Evolutionary conservation across 768 basidiomycete species (phyloP).

Genomic region (Baorangia bicolor): DNA sequence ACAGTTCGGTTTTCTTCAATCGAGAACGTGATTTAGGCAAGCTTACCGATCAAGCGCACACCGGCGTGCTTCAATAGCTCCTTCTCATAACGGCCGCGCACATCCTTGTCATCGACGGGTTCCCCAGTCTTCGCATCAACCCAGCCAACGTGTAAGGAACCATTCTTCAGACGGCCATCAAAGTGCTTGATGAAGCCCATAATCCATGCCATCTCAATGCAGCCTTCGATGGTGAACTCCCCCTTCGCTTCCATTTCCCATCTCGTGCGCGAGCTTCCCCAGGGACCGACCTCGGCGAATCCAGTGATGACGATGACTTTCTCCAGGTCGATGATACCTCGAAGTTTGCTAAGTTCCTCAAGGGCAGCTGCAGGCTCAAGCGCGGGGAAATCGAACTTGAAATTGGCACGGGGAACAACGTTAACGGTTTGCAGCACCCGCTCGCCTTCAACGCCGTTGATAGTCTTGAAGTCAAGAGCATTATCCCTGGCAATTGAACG

Average conservation of each 20-base stretch:
- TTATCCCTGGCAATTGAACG: slow-evolving; percentile 93
- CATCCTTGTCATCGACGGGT: slow-evolving; percentile 97
- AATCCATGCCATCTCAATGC: slow-evolving; percentile 99
- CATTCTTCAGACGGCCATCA: slow-evolving; percentile 93
- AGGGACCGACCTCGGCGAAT: slow-evolving; percentile 96
- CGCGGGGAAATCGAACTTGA: slow-evolving; percentile 91
- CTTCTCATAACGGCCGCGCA: slow-evolving; percentile 90
- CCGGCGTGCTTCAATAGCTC: slow-evolving; percentile 90
- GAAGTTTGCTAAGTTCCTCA: slow-evolving; percentile 72
- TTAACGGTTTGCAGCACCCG: slow-evolving; percentile 89
- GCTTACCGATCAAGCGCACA: slow-evolving; percentile 88
- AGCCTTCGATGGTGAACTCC: slow-evolving; percentile 96
- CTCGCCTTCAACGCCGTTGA: slow-evolving; percentile 90
- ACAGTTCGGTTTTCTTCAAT: slow-evolving; percentile 12
- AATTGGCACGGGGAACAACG: slow-evolving; percentile 96
- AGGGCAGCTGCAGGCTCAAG: slow-evolving; percentile 74
- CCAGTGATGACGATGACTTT: slow-evolving; percentile 96
- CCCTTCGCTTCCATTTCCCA: slow-evolving; percentile 99
- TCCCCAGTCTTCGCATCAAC: slow-evolving; percentile 92
- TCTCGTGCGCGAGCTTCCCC: slow-evolving; percentile 96
- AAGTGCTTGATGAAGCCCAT: slow-evolving; percentile 99
- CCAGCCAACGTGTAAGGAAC: slow-evolving; percentile 95
- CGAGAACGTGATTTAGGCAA: background rate
- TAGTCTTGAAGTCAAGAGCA: slow-evolving; percentile 90
- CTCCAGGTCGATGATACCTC: slow-evolving; percentile 90